Conservation (phyloP, 2,329 filamentous ascomycete genomes). For the Tolypocladium endophyticum region DNA sequence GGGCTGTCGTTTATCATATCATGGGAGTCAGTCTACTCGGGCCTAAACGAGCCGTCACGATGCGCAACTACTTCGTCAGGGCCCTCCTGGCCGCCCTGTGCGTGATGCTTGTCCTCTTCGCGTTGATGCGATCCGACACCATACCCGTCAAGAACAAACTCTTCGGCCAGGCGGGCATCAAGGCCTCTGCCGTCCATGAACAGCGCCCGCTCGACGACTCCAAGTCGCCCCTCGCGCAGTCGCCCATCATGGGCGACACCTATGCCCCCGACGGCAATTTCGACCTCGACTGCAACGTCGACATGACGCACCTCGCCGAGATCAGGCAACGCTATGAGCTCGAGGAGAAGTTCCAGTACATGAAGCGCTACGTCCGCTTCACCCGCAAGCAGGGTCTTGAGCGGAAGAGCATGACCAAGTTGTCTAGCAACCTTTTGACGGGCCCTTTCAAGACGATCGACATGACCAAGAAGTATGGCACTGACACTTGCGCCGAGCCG, state of each 20-base stretch:
- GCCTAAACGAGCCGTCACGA: constrained; percentile 30
- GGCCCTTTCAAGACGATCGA: constrained; percentile 38
- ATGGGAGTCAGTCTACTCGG: constrained; percentile 29
- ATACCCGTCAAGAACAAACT: constrained; percentile 30
- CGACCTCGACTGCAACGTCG: constrained; percentile 38
- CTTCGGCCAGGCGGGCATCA: constrained; percentile 21
- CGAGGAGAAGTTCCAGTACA: constrained; percentile 41
- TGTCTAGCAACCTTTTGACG: constrained; percentile 36
- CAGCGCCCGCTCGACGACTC: constrained; percentile 18
- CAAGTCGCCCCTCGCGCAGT: constrained; percentile 7
- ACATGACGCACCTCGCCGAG: constrained; percentile 32
- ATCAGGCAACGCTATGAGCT: constrained; percentile 37
- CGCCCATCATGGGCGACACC: constrained; percentile 5
- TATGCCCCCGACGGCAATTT: constrained; percentile 12
- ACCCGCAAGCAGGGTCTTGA: constrained; percentile 34
- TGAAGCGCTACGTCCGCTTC: constrained; percentile 44
- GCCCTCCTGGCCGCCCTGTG: constrained; percentile 31
- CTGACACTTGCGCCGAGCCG: constrained; percentile 33
- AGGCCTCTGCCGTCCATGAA: constrained; percentile 14
- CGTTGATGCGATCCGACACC: constrained; percentile 29
- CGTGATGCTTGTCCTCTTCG: constrained; percentile 29
- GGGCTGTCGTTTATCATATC: constrained; percentile 2
- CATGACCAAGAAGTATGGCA: constrained; percentile 26
- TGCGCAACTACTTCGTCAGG: constrained; percentile 37
- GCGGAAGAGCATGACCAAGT: constrained; percentile 39